Conservation (phyloP, 2,329 filamentous ascomycete genomes). For the Emmonsiellopsis sp. region DNA sequence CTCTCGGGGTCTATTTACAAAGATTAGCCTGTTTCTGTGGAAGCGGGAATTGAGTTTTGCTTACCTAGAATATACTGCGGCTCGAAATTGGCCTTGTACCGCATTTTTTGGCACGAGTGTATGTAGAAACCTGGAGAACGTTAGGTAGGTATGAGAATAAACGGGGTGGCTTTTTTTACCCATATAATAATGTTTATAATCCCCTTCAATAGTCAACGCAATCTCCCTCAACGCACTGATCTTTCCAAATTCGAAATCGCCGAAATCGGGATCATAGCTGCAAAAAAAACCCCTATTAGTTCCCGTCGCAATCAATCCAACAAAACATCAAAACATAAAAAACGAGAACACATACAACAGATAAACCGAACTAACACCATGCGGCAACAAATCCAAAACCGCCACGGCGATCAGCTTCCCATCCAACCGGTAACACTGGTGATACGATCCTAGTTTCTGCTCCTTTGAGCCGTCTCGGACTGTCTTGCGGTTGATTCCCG, state of each 20-base stretch:
- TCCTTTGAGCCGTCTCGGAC: conserved; percentile 27
- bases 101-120: conserved; percentile 45
- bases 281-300: not conserved
- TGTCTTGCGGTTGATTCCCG: conserved; percentile 32
- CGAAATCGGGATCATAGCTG: conserved; percentile 52
- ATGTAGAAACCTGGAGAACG: conserved; percentile 49
- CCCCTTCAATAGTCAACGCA: conserved; percentile 43
- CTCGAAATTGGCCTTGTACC: conserved; percentile 39
- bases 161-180: conserved; percentile 24
- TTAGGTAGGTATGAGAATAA: not conserved
- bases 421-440: conserved; percentile 42
- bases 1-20: conserved; percentile 34
- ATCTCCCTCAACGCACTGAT: conserved; percentile 53
- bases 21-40: not conserved
- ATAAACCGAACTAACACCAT: conserved; percentile 41
- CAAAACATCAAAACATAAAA: not conserved
- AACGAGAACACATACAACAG: conserved; percentile 31
- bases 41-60: conserved; percentile 6
- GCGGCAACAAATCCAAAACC: conserved; percentile 38
- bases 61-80: conserved; percentile 41
- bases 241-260: conserved; percentile 54
- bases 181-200: conserved; percentile 57
- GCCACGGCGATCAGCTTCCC: conserved; percentile 40
- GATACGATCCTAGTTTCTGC: conserved; percentile 39
- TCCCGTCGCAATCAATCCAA: not conserved